A percentile compares a stretch with the other conserved stretches of the same genome.
Conservation (phyloP, 805 yeast genomes). For the Komagataella pastoris region DNA sequence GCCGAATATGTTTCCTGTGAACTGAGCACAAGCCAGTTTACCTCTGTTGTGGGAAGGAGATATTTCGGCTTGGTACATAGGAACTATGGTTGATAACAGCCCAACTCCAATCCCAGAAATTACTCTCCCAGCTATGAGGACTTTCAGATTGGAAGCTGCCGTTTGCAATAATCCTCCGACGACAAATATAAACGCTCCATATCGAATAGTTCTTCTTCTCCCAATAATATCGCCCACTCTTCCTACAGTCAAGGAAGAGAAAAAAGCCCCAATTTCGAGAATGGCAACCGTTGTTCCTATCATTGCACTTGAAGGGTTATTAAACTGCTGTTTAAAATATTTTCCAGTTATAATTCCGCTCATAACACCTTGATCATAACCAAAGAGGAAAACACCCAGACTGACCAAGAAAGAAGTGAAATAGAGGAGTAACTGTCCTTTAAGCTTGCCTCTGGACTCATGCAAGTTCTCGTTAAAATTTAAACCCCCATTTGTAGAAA, state of each 20-base stretch:
- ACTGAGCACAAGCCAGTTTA: slow-evolving; percentile 73
- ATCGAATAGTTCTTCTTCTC: slow-evolving; percentile 59
- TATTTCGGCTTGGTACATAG: slow-evolving; percentile 80
- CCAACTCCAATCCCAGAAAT: slow-evolving; percentile 86
- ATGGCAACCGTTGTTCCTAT: slow-evolving; percentile 81
- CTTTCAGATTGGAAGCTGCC: slow-evolving; percentile 35
- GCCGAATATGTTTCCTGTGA: slow-evolving; percentile 76
- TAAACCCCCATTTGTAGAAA: slow-evolving; percentile 4
- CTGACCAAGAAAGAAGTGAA: slow-evolving; percentile 12
- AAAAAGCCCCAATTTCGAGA: slow-evolving; percentile 71
- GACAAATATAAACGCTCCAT: slow-evolving; percentile 65
- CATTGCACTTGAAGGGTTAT: slow-evolving; percentile 54
- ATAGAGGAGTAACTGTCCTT: slow-evolving; percentile 13
- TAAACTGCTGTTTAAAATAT: slow-evolving; percentile 52
- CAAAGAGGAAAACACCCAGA: slow-evolving; percentile 40
- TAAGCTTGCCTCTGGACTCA: slow-evolving; percentile 7
- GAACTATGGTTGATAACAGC: slow-evolving; percentile 68
- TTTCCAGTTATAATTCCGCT: slow-evolving; percentile 68
- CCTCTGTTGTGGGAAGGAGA: slow-evolving; percentile 84
- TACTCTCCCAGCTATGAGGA: slow-evolving; percentile 63
- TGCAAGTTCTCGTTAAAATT: slow-evolving; percentile 6
- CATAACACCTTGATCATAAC: slow-evolving; percentile 69
- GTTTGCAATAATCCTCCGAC: slow-evolving; percentile 68
- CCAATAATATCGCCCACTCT: slow-evolving; percentile 65
- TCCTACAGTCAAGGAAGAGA: slow-evolving; percentile 65